Base-by-base conservation (phyloP, 2,329 filamentous ascomycete species). In the Claviceps capensis region DNA sequence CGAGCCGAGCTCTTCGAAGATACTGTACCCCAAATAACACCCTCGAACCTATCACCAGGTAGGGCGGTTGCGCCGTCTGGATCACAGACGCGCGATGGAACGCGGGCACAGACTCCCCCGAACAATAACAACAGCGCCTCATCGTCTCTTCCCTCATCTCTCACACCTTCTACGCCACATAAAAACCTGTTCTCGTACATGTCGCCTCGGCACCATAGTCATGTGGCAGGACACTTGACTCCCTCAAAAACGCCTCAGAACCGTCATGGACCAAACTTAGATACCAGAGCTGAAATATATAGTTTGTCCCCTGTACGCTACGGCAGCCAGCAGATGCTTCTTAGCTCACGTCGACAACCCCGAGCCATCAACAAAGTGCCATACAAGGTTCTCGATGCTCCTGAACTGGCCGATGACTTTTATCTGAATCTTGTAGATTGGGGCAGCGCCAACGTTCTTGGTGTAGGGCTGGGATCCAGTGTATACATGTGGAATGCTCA, bases 401-500 rank as follows among this genome's bases (percentile, higher is more conserved):
- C 93, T 1, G 93, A 97, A 64, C 72, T 98, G 46, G 90, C 91
- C 30, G 93, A 98, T 62, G 93, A 98, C 64, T 98, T 97, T 67
- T 98, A 98, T 62, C 75, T 98, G 38, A 98, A 98, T 62, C 73
- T 98, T 26, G 91, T 98, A 3, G 93, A 98, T 63, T 98, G 93
- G 93, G 93, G 93, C 44, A 94, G 88, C 61, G 89, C 86, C 59
- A 95, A 97, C 66, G 85, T 95, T 8, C 76, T 98, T 11, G 93
- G 91, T 6, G 93, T 98, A 44, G 93, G 93, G 0, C 72, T 98
- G 26, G 90, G 90, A 17, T 88, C 86, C 17, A 94, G 88, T 59
- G 93, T 98, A 5, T 98, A 97, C 64, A 93, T 97, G 82, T 98
- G 93, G 93, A 95, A 96, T 65, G 93, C 90, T 4, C 82, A 88